These are phyloP conservation scores for Forsythia suspensa DNA, from an alignment of 257 asterid species.

Conservation along the genomic window DNA sequence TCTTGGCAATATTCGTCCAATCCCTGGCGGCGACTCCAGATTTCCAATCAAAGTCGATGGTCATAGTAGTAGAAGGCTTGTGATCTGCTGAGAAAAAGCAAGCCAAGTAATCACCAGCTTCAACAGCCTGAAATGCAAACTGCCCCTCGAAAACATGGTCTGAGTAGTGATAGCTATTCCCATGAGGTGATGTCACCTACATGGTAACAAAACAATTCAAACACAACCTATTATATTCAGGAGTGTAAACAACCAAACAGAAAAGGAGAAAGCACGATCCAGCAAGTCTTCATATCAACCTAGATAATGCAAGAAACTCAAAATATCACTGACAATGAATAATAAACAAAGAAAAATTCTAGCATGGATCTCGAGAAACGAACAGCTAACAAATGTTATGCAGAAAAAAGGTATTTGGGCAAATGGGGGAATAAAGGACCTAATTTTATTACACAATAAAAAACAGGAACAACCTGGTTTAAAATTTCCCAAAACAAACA, in stretches of 20 bases:
- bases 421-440: background rate
- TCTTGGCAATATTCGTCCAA: conserved; percentile 79
- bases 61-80: conserved; percentile 55
- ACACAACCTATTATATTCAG: background rate
- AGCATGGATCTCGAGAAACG: background rate
- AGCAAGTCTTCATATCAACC: background rate
- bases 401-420: no score
- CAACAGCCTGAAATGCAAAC: conserved; percentile 72
- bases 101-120: conserved; percentile 84
- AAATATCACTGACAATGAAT: background rate
- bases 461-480: no score
- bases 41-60: conserved; percentile 84
- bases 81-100: conserved; percentile 72
- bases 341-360: background rate
- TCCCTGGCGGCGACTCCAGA: conserved; percentile 89
- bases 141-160: conserved; percentile 70
- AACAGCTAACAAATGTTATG: no score
- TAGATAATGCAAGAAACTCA: background rate
- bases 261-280: background rate
- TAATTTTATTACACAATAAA: no score
- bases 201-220: background rate
- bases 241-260: background rate
- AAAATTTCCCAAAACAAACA: no score
- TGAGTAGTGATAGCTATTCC: conserved; percentile 62
- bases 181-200: conserved; percentile 77